These are phyloP conservation scores for Brachypodium distachyon DNA, from an alignment of 202 grass and related monocot species.

Conservation along the genomic window DNA sequence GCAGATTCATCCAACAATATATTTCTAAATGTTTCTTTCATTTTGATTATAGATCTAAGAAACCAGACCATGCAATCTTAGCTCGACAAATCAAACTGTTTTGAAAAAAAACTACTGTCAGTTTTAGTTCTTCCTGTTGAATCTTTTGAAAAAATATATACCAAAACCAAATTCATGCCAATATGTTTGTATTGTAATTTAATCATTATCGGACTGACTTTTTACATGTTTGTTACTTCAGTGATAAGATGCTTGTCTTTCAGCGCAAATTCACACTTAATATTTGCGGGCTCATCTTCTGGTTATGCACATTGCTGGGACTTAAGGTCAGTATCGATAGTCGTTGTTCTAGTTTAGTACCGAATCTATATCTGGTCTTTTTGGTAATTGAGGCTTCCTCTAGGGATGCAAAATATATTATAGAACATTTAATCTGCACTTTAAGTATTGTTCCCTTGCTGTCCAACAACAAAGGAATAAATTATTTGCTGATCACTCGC, in stretches of 20 bases:
- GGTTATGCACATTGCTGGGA: constrained; percentile 98
- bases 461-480: background rate
- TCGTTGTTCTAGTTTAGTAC: constrained; percentile 1
- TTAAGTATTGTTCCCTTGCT: background rate
- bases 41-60: background rate
- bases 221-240: constrained; percentile 15
- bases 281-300: constrained; percentile 83
- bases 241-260: constrained; percentile 68
- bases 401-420: background rate
- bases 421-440: background rate
- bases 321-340: constrained; percentile 51
- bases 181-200: background rate
- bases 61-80: background rate
- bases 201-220: background rate
- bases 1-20: background rate
- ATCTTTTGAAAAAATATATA: background rate
- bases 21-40: background rate
- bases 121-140: background rate
- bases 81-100: background rate
- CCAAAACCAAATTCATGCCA: background rate
- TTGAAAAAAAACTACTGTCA: background rate
- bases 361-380: background rate
- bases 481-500: background rate
- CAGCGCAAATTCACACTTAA: constrained; percentile 36
- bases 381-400: background rate